Evolutionary conservation across 192 early-diverging fungal genomes (phyloP).

Genomic region (Coemansia sp.): DNA sequence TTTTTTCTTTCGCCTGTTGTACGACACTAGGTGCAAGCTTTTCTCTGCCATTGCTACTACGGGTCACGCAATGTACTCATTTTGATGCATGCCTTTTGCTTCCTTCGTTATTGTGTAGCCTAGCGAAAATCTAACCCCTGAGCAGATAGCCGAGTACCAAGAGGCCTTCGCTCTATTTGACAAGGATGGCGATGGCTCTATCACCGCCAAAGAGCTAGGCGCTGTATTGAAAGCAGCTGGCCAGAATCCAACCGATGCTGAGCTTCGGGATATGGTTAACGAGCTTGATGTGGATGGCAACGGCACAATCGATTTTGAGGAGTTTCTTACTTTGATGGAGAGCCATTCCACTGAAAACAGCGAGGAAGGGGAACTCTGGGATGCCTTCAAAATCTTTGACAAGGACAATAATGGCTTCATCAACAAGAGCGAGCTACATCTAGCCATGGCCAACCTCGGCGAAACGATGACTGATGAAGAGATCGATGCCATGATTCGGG

Average conservation of each 20-base stretch:
- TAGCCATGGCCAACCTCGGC: conserved; percentile 91
- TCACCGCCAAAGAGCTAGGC: conserved; percentile 87
- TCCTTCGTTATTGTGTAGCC: neutral
- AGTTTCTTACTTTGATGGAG: conserved; percentile 93
- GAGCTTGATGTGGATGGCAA: conserved; percentile 94
- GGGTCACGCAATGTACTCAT: neutral
- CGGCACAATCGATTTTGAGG: conserved; percentile 92
- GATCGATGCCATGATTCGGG: conserved; percentile 78
- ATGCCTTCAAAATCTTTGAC: conserved; percentile 96
- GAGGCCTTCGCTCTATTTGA: conserved; percentile 97
- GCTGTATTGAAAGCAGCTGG: conserved; percentile 89
- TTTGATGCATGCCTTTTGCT: neutral
- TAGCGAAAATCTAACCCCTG: neutral
- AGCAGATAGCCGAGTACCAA: conserved; percentile 56
- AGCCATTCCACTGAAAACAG: conserved; percentile 77
- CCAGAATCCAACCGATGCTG: conserved; percentile 92
- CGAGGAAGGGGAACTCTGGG: conserved; percentile 86
- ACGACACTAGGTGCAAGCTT: neutral
- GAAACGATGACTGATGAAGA: conserved; percentile 79
- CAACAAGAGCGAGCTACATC: conserved; percentile 82
- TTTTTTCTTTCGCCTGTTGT: neutral
- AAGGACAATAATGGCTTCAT: conserved; percentile 92
- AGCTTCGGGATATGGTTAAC: conserved; percentile 93
- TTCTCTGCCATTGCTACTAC: neutral
- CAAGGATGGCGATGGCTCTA: conserved; percentile 90